Conservation (phyloP, 2,329 filamentous ascomycete species). For the Lomentospora prolificans region DNA sequence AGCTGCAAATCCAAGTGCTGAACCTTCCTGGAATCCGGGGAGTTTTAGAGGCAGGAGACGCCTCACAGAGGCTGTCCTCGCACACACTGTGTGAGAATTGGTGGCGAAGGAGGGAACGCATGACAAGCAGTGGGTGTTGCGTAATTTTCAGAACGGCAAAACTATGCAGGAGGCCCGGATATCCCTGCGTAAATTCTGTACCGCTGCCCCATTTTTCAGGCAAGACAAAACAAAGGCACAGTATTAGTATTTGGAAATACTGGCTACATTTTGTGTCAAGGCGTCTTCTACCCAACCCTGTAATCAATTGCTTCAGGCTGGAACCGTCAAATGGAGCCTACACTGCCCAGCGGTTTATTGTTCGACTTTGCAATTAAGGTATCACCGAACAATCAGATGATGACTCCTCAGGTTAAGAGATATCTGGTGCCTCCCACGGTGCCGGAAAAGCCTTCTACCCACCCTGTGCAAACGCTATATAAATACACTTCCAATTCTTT, state of each 20-base stretch:
- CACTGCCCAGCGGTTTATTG: neutral
- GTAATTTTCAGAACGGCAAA: slow-evolving; percentile 6
- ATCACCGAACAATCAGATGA: neutral
- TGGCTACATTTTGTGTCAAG: neutral
- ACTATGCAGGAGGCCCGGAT: neutral
- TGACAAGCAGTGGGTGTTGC: neutral
- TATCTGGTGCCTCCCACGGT: neutral
- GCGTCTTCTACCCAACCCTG: neutral
- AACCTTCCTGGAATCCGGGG: neutral
- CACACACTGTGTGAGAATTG: neutral
- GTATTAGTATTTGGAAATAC: neutral
- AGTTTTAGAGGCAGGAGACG: neutral
- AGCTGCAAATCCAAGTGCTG: neutral
- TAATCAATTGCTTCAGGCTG: neutral
- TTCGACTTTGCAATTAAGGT: neutral
- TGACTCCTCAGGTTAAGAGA: neutral
- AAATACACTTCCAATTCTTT: too few species aligned
- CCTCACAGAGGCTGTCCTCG: neutral
- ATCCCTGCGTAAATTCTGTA: slow-evolving; percentile 5
- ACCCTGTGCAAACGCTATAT: neutral
- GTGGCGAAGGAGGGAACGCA: neutral
- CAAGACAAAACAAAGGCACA: slow-evolving; percentile 1
- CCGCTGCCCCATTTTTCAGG: slow-evolving; percentile 2
- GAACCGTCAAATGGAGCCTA: neutral
- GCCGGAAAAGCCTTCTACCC: neutral